These are phyloP conservation scores for Venturia pyrina DNA, from an alignment of 2,329 filamentous ascomycete species.

Conservation along the genomic window DNA sequence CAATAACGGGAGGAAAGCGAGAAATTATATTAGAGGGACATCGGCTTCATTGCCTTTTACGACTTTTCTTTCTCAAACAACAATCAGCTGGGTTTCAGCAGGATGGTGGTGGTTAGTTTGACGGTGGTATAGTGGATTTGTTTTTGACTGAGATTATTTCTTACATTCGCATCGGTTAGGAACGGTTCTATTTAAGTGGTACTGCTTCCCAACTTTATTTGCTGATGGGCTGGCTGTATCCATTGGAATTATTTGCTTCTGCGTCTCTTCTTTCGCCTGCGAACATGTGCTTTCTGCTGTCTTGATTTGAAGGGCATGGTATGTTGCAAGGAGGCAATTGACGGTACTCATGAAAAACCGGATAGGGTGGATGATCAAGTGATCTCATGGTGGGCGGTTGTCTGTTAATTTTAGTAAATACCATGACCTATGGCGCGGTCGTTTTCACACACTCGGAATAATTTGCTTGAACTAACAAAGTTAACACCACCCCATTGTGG, in stretches of 20 bases:
- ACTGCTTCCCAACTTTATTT: neutral
- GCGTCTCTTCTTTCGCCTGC: neutral
- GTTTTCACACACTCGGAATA: neutral
- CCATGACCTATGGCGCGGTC: neutral
- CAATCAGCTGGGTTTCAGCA: neutral
- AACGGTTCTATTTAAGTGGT: neutral
- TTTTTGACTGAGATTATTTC: neutral
- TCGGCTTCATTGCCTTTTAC: conserved; percentile 2
- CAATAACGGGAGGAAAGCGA: neutral
- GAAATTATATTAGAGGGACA: conserved; percentile 1
- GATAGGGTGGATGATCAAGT: neutral
- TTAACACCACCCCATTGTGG: no score
- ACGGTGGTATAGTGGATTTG: neutral
- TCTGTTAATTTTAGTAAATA: neutral
- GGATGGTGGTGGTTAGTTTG: neutral
- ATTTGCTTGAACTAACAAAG: neutral
- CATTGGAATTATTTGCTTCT: neutral
- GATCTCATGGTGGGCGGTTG: neutral
- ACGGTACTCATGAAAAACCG: neutral
- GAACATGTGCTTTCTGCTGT: neutral
- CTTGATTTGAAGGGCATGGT: neutral
- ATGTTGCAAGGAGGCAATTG: neutral
- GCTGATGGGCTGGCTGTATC: neutral
- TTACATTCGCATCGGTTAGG: neutral
- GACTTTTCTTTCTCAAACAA: neutral